These are phyloP conservation scores for Meyerozyma elateridarum DNA, from an alignment of 1,139 yeast species.

Conservation along the genomic window DNA sequence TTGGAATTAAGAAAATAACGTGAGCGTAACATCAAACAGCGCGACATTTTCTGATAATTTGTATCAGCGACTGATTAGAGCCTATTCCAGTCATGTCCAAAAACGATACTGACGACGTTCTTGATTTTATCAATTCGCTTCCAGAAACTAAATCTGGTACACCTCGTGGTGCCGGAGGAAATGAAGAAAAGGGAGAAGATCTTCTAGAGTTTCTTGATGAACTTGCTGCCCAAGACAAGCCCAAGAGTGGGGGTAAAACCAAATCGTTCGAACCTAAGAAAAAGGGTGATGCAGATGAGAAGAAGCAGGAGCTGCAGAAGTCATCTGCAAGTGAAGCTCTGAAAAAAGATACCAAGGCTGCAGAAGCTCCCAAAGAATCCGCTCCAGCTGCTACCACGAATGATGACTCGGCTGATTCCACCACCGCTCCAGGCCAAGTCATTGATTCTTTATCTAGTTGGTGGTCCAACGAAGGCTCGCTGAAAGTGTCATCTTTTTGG, in stretches of 20 bases:
- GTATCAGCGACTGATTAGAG: too few relatives aligned
- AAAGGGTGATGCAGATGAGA: constrained; percentile 8
- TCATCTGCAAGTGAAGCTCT: constrained; percentile 13
- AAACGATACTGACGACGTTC: constrained; percentile 61
- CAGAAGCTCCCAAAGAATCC: neutral
- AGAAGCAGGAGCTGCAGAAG: constrained; percentile 9
- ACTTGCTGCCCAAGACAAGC: constrained; percentile 48
- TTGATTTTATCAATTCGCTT: constrained; percentile 83
- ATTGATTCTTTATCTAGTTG: constrained; percentile 68
- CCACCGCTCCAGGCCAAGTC: constrained; percentile 24
- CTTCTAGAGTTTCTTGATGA: constrained; percentile 86
- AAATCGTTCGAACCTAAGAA: constrained; percentile 14
- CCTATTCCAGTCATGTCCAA: constrained; percentile 10
- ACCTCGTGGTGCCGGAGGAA: constrained; percentile 22
- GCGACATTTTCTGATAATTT: too few relatives aligned
- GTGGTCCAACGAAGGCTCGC: constrained; percentile 78
- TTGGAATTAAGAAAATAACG: too few relatives aligned
- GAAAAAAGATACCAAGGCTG: constrained; percentile 5
- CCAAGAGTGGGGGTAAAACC: constrained; percentile 18
- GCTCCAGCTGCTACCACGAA: constrained; percentile 3
- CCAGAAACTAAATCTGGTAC: constrained; percentile 58
- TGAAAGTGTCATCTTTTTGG: constrained; percentile 69
- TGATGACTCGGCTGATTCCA: constrained; percentile 5
- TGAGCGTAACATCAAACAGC: too few relatives aligned
- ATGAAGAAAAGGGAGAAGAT: constrained; percentile 53